Base-by-base conservation (phyloP, 2,329 filamentous ascomycete genomes). In the Sclerotinia borealis region DNA sequence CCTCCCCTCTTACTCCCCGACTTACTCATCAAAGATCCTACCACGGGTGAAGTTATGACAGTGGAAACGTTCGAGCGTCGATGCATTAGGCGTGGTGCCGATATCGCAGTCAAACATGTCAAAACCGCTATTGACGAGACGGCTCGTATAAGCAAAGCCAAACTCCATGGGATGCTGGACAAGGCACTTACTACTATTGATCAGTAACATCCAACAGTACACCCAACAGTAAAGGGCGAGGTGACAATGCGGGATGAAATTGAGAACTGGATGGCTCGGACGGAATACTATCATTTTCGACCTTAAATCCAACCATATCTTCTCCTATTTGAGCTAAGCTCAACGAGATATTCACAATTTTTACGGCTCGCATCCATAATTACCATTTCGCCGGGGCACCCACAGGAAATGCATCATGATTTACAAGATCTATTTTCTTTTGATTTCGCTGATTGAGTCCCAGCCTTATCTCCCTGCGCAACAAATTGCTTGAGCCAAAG, bases 41-140 rank as follows among this genome's bases (percentile, higher is more conserved):
- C 29, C 3, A 56, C 54, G 15, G 54, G 54, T 10, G 54, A 56
- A 45, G 4, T 56, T 7, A 56, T 56, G 13, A 56, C 54, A 10
- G n/a, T 56, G n/a, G 45, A 45, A 27, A 45, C 45, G 27, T 56
- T 43, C 45, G 52, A 56, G 52, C 39, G 52, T 34, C 52, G 52
- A 8, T 56, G 37, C 19, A 15, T 56, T 34, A 41, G 52, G 17
- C 52, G 39, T 34, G 52, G 52, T 45, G 52, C 52, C 6, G 19
- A 56, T 2, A 34, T 37, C n/a, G 52, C 39, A 15, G 34, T 56
- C n/a, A 4, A 22, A 1, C 37, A 56, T 41, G 37, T 27, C 3
- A 10, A 45, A 22, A 27, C 37, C 34, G 39, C 52, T n/a, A 11
- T 56, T 1, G 31, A 34, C 25, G 37, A 45, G 29, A 9, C 15